Percentiles rank a stretch among this genome's conserved stretches.
These are phyloP conservation scores for Periconia sp. DNA, from an alignment of 2,329 filamentous ascomycete species.

Conservation along the genomic window DNA sequence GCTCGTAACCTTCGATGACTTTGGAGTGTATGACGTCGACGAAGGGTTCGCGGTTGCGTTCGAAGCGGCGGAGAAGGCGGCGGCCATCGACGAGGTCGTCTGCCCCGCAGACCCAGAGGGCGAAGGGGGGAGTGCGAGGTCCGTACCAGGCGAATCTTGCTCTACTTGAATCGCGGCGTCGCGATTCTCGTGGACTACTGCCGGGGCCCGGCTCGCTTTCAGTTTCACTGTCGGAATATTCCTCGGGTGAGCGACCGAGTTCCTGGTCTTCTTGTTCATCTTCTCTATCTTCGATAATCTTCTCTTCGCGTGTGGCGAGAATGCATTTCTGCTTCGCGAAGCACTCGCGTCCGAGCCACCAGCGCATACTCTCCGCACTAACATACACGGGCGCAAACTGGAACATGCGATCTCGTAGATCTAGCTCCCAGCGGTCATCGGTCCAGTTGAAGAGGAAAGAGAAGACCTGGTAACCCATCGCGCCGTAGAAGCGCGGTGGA, in stretches of 20 bases:
- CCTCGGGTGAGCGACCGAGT: constrained; percentile 12
- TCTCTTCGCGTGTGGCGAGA: constrained; percentile 76
- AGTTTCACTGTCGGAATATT: constrained; percentile 23
- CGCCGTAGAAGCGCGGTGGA: constrained; percentile 73
- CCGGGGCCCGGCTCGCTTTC: constrained; percentile 6
- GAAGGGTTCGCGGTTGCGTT: constrained; percentile 78
- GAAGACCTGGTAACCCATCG: constrained; percentile 87
- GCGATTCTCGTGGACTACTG: constrained; percentile 4
- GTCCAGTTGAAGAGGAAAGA: constrained; percentile 89
- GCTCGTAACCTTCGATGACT: constrained; percentile 82
- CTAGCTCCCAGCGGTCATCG: constrained; percentile 83
- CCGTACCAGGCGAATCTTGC: constrained; percentile 78
- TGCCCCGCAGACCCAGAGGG: constrained; percentile 83
- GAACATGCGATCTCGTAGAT: constrained; percentile 80
- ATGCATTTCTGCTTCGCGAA: constrained; percentile 89
- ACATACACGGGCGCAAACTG: constrained; percentile 93
- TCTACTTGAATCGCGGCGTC: constrained; percentile 48
- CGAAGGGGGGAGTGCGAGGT: constrained; percentile 77
- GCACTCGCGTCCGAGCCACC: constrained; percentile 91
- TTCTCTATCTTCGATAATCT: constrained; percentile 64
- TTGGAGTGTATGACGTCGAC: constrained; percentile 82
- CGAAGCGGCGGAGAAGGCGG: constrained; percentile 74
- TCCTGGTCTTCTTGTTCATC: constrained; percentile 44
- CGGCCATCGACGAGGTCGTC: constrained; percentile 86
- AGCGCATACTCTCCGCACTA: constrained; percentile 86